Conservation (phyloP, 1,139 yeast genomes). For the Yamadazyma epiphylla region DNA sequence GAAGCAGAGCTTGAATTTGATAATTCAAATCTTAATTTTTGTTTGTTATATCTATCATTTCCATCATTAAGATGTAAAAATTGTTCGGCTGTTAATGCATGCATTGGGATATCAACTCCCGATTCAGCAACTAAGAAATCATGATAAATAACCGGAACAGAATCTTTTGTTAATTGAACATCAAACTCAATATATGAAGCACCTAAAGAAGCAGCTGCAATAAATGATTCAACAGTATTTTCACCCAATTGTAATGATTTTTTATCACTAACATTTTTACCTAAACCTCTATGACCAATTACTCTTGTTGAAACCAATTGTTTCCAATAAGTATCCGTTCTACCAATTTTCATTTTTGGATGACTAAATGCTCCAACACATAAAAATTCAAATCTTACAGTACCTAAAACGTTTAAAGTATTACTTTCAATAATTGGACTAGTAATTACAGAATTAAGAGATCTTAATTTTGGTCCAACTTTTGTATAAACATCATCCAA, state of each 20-base stretch:
- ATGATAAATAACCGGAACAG: conserved; percentile 89
- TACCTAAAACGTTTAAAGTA: conserved; percentile 74
- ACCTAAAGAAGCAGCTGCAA: conserved; percentile 95
- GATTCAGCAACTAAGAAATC: conserved; percentile 94
- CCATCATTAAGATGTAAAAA: conserved; percentile 61
- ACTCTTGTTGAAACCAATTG: conserved; percentile 85
- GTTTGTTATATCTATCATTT: conserved; percentile 10
- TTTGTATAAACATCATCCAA: conserved; percentile 60
- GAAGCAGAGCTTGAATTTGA: conserved; percentile 2
- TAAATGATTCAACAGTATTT: conserved; percentile 90
- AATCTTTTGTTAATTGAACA: conserved; percentile 93
- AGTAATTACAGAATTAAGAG: conserved; percentile 63
- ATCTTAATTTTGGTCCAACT: conserved; percentile 68
- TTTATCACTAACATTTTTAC: conserved; percentile 63
- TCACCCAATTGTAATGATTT: conserved; percentile 91
- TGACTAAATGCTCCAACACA: conserved; percentile 73
- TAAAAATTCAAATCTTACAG: conserved; percentile 70
- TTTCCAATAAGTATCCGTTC: conserved; percentile 89
- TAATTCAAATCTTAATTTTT: conserved; percentile 1
- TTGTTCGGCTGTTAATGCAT: conserved; percentile 84
- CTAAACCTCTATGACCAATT: conserved; percentile 95
- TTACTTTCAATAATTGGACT: conserved; percentile 76
- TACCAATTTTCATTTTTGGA: conserved; percentile 60
- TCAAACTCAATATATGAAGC: conserved; percentile 93
- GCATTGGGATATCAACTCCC: conserved; percentile 97